phyloP scores from a whole-genome alignment of 106 monocot species.

The Allium sativum region DNA sequence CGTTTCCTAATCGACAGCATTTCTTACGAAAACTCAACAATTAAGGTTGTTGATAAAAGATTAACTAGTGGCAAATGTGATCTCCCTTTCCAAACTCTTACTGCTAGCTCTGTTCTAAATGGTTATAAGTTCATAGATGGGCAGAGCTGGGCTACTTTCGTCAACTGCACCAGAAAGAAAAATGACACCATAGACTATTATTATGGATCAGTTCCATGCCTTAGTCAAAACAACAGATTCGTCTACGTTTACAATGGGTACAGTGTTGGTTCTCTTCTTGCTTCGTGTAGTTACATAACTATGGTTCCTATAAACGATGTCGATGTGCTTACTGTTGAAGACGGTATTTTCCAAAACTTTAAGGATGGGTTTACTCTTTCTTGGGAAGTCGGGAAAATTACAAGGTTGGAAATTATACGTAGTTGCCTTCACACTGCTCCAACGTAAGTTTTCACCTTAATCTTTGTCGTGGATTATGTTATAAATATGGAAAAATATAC shows the following conservation, averaged over 20 bases:
- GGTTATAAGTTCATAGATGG: neutral
- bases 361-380: neutral
- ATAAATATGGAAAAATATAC: neutral
- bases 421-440: neutral
- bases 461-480: neutral
- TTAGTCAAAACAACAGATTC: neutral
- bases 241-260: neutral
- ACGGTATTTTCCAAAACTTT: conserved; percentile 4
- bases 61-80: neutral
- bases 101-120: neutral
- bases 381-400: neutral
- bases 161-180: conserved; percentile 6
- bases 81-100: neutral
- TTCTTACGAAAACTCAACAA: neutral
- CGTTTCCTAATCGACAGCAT: conserved; percentile 5
- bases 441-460: neutral
- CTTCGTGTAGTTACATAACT: neutral
- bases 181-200: neutral
- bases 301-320: neutral
- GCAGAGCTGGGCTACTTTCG: neutral
- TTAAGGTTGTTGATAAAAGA: conserved; percentile 2
- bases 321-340: neutral
- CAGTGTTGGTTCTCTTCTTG: neutral
- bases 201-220: conserved; percentile 9
- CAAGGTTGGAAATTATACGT: neutral